These are phyloP conservation scores for Phyllosticta capitalensis DNA, from an alignment of 2,329 filamentous ascomycete species.

Conservation along the genomic window DNA sequence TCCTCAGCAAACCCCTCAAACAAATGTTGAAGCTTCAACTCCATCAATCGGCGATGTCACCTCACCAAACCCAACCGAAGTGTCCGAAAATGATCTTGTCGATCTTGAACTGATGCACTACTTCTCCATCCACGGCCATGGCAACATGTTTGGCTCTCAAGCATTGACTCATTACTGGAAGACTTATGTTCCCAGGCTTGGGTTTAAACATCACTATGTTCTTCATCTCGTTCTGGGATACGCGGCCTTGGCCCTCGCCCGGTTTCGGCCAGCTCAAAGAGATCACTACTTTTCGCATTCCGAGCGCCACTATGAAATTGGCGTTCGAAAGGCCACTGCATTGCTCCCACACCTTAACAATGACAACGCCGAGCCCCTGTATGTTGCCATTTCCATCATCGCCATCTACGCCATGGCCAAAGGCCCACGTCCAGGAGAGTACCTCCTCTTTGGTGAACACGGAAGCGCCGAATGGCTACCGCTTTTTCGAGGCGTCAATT, in stretches of 20 bases:
- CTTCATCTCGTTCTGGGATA: conserved; percentile 1
- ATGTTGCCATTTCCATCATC: not conserved
- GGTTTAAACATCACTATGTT: not conserved
- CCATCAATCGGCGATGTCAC: not conserved
- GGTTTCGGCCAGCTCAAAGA: not conserved
- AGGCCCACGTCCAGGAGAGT: not conserved
- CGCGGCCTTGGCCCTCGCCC: not conserved
- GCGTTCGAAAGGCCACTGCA: not conserved
- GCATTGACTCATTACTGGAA: not conserved
- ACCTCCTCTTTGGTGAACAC: not conserved
- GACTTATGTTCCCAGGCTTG: not conserved
- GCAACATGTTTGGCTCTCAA: not conserved
- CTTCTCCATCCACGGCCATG: not conserved
- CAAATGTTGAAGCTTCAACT: not conserved
- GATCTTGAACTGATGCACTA: conserved; percentile 7
- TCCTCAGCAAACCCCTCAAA: not conserved
- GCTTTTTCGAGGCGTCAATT: conserved; percentile 1
- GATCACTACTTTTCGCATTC: not conserved
- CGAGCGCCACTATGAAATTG: conserved; percentile 1
- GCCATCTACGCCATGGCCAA: not conserved
- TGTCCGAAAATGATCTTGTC: not conserved
- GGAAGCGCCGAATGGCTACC: conserved; percentile 2
- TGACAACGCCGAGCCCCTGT: not conserved
- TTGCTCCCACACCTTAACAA: not conserved
- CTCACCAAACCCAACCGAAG: not conserved